phyloP scores from a whole-genome alignment of 2,329 filamentous ascomycete species.

The Aspergillus viridinutans region DNA sequence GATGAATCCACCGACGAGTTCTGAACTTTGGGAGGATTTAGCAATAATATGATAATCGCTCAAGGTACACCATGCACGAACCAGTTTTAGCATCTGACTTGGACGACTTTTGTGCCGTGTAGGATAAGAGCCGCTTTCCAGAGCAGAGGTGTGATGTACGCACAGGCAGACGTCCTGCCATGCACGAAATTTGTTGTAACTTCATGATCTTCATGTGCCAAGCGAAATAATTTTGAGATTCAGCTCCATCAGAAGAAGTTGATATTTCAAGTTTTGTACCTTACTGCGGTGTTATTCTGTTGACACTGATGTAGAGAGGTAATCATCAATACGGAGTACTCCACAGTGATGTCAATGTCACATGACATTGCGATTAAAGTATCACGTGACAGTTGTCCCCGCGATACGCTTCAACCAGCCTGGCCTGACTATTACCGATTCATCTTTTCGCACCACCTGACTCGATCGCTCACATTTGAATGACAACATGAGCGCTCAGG shows the following conservation, averaged over 20 bases:
- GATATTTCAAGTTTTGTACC: neutral
- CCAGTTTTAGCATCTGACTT: neutral
- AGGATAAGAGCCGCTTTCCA: neutral
- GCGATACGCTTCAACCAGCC: neutral
- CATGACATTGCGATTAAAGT: neutral
- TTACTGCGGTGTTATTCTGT: neutral
- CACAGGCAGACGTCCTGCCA: neutral
- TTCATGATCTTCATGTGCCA: neutral
- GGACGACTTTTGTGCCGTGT: neutral
- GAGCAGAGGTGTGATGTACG: neutral
- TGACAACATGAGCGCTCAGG: conserved; percentile 46
- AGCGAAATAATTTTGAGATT: neutral
- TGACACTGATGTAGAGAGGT: neutral
- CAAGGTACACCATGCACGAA: neutral
- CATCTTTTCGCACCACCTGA: conserved; percentile 6
- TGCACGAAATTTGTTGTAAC: neutral
- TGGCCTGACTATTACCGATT: neutral
- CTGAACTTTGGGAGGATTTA: neutral
- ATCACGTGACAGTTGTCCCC: conserved; percentile 14
- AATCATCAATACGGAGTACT: neutral
- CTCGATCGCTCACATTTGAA: neutral
- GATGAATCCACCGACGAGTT: neutral
- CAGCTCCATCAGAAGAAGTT: neutral
- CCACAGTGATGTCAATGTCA: conserved; percentile 1
- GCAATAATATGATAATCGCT: neutral